Percentiles rank a stretch among this genome's conserved stretches.
These are phyloP conservation scores for Paralagenidium karlingii DNA, from an alignment of 352 stramenopile genomes.

Conservation along the genomic window DNA sequence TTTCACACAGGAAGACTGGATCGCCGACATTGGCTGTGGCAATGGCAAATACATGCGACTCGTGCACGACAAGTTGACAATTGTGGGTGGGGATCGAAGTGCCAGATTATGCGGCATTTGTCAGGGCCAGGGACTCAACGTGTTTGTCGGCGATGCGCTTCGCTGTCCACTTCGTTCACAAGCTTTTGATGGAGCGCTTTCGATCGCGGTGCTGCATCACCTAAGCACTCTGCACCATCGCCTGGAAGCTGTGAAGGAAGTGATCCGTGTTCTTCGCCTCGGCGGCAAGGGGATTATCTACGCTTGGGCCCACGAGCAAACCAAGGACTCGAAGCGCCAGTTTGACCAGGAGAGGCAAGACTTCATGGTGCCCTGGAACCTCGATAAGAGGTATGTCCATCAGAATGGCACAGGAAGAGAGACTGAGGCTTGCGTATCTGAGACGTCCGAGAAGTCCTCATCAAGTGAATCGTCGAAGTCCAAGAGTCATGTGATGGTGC, in stretches of 20 bases:
- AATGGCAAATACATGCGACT: constrained; percentile 87
- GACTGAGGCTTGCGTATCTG: constrained; percentile 3
- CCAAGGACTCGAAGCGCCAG: constrained; percentile 52
- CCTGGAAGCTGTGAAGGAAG: constrained; percentile 55
- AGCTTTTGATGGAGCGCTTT: constrained; percentile 66
- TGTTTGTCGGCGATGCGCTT: constrained; percentile 65
- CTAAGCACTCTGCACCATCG: constrained; percentile 62
- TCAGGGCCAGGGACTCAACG: constrained; percentile 34
- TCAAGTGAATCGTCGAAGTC: constrained; percentile 3
- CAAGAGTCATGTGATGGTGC: constrained; percentile 36
- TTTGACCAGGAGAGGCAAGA: constrained; percentile 63
- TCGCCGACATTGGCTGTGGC: constrained; percentile 75
- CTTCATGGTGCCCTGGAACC: constrained; percentile 83
- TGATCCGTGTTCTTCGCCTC: constrained; percentile 60
- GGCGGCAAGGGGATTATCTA: constrained; percentile 69
- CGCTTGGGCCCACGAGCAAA: constrained; percentile 79
- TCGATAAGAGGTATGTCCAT: constrained; percentile 60
- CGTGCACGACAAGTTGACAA: constrained; percentile 30
- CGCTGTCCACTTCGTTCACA: constrained; percentile 54
- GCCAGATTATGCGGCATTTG: constrained; percentile 53
- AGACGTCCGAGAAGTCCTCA: constrained; percentile 1
- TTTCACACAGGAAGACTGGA: neutral
- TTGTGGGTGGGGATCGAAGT: constrained; percentile 59
- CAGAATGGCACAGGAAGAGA: constrained; percentile 1
- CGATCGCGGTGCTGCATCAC: constrained; percentile 79